A percentile compares a stretch with the other conserved stretches of the same genome.
phyloP scores from a whole-genome alignment of 768 basidiomycete species.

The Symmetrospora coprosmae region DNA sequence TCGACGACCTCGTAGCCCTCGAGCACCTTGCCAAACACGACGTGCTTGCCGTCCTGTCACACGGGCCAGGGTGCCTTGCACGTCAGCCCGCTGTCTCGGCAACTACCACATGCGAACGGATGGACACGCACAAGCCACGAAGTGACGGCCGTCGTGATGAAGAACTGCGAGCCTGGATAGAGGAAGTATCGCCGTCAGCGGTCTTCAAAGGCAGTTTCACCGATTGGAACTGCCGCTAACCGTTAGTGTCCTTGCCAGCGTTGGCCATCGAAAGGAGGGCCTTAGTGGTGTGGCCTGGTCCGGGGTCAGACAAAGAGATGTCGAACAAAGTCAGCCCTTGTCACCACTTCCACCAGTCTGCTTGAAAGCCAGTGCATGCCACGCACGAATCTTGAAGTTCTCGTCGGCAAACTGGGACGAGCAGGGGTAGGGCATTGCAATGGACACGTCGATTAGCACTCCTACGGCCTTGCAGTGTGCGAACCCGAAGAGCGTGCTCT shows the following conservation, averaged over 20 bases:
- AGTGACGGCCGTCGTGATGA: constrained; percentile 27
- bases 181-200: neutral
- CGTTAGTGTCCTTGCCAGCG: constrained; percentile 67
- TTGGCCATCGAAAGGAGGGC: constrained; percentile 75
- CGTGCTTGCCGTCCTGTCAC: constrained; percentile 33
- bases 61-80: no score
- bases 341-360: constrained; percentile 64
- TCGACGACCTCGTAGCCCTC: constrained; percentile 81
- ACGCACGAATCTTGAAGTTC: constrained; percentile 84
- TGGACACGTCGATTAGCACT: constrained; percentile 52
- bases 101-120: no score
- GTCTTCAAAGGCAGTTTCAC: neutral
- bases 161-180: constrained; percentile 28
- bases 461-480: no score
- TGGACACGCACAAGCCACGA: constrained; percentile 25
- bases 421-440: constrained; percentile 66
- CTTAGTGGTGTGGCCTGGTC: constrained; percentile 27
- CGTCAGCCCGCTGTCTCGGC: no score
- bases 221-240: constrained; percentile 76
- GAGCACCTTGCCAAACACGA: constrained; percentile 75
- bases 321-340: constrained; percentile 11
- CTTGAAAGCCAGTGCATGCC: no score
- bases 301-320: neutral
- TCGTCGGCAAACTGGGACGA: constrained; percentile 68
- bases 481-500: constrained; percentile 38